Conservation (phyloP, 768 basidiomycete genomes). For the Hericium rajendrae region DNA sequence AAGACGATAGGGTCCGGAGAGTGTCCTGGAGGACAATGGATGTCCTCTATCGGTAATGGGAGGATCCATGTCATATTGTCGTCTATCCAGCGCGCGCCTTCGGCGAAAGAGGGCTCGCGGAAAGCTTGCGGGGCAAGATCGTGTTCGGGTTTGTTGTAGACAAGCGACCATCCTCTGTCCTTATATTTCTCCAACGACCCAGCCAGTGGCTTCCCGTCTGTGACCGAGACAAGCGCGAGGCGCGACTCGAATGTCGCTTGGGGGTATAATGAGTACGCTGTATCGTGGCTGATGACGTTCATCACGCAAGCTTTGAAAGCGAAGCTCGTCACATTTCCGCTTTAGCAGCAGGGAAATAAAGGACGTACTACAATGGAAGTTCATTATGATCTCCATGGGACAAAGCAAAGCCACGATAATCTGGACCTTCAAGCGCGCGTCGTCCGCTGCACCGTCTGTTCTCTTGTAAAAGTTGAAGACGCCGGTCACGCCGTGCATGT, state of each 20-base stretch:
- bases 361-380: not conserved
- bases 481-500: not conserved
- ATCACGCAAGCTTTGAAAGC: constrained; percentile 29
- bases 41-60: constrained; percentile 10
- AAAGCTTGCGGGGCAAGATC: not conserved
- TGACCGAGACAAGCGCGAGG: not conserved
- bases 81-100: constrained; percentile 21
- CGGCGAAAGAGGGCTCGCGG: constrained; percentile 6
- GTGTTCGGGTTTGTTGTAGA: not conserved
- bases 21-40: not conserved
- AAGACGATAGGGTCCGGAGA: not conserved
- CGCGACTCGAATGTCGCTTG: constrained; percentile 24
- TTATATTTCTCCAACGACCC: not conserved
- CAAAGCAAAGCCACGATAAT: not conserved
- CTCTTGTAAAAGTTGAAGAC: not conserved
- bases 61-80: constrained; percentile 25
- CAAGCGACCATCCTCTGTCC: not conserved
- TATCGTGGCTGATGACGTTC: constrained; percentile 33
- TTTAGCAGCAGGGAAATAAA: not conserved
- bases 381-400: not conserved
- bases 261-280: constrained; percentile 34
- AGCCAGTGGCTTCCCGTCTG: not conserved
- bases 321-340: not conserved
- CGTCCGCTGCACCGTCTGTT: not conserved
- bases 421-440: not conserved